Evolutionary conservation across 495 filamentous ascomycete genomes (phyloP).

Genomic region (Hypoxylon fuscum): DNA sequence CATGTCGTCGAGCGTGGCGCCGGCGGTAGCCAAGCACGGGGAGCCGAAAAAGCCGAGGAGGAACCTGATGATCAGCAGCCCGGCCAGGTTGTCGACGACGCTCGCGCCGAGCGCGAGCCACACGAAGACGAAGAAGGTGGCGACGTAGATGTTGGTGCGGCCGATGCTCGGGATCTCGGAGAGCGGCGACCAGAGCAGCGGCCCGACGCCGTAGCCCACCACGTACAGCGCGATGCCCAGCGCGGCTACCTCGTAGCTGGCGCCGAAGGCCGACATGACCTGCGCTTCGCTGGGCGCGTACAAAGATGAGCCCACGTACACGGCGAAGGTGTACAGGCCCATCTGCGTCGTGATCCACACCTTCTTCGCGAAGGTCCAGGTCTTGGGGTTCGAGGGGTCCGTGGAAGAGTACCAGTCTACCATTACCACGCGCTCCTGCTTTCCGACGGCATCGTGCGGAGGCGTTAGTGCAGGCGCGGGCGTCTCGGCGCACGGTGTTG

Average conservation of each 20-base stretch:
- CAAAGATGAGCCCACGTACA: slow-evolving; percentile 60
- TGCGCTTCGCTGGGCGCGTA: slow-evolving; percentile 55
- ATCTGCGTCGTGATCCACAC: slow-evolving; percentile 62
- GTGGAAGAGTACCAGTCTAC: slow-evolving; percentile 64
- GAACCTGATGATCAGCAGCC: slow-evolving; percentile 76
- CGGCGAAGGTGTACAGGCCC: slow-evolving; percentile 58
- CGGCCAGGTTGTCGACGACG: slow-evolving; percentile 73
- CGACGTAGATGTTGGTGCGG: slow-evolving; percentile 74
- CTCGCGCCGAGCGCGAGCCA: slow-evolving; percentile 79
- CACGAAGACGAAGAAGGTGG: slow-evolving; percentile 72
- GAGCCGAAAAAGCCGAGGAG: slow-evolving; percentile 76
- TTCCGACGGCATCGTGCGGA: not conserved
- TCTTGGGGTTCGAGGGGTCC: slow-evolving; percentile 65
- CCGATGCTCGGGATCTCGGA: slow-evolving; percentile 73
- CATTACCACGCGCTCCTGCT: slow-evolving; percentile 48
- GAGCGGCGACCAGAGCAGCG: slow-evolving; percentile 56
- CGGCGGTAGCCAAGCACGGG: slow-evolving; percentile 82
- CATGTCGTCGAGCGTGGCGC: slow-evolving; percentile 84
- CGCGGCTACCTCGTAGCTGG: slow-evolving; percentile 62
- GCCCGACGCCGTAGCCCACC: slow-evolving; percentile 68
- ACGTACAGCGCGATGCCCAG: slow-evolving; percentile 68
- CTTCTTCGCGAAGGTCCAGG: slow-evolving; percentile 56
- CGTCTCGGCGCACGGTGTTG: not conserved
- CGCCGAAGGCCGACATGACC: slow-evolving; percentile 57
- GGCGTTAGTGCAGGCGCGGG: not conserved